Base-by-base conservation (phyloP, 495 filamentous ascomycete genomes). In the Opeltia flavorubescens region DNA sequence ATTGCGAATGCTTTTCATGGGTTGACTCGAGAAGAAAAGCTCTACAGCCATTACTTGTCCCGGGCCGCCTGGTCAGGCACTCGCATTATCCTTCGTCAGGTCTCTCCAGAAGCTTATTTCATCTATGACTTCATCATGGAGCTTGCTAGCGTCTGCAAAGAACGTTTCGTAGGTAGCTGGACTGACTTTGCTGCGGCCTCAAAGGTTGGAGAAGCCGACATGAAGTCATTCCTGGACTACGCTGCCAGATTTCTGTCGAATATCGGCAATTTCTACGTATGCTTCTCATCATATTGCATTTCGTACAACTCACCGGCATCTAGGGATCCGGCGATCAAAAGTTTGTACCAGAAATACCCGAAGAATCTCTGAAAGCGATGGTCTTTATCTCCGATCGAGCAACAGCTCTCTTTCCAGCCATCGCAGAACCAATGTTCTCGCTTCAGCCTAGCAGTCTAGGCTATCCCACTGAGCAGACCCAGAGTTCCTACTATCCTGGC, bases 381-480 rank as follows among this genome's bases (percentile, higher is more conserved):
- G 20, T 40, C 29, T 30, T 23, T 43, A 8, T 5, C 29, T 23
- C 49, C 35, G 26, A 26, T 25, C 15, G 39, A 34, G 39, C 44
- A 12, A 7, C 6, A 48, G 13, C 21, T n/a, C 30, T 51, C 8
- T 50, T 28, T 27, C 25, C n/a, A 6, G 24, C 24, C 17, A n/a
- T 52, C 33, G 24, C 40, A 8, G 27, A 31, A 23, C 21, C 27
- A 24, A 23, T 55, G 13, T 51, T 81, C 83, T 46, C 77, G 76
- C 26, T 80, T 95, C 47, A 94, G 84, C 58, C 30, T 9, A n/a
- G 30, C 34, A 43, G 25, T 11, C 39, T 56, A 8, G 54, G 54
- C 15, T 54, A 43, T 33, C 47, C 50, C 2, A 46, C 50, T 38
- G 44, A 54, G 9, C 33, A 26, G 25, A 46, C 53, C 1, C 53